A percentile compares a stretch with the other conserved stretches of the same genome.
Evolutionary conservation across 805 yeast species (phyloP).

Genomic region (Zygosaccharomyces pseudorouxii): DNA sequence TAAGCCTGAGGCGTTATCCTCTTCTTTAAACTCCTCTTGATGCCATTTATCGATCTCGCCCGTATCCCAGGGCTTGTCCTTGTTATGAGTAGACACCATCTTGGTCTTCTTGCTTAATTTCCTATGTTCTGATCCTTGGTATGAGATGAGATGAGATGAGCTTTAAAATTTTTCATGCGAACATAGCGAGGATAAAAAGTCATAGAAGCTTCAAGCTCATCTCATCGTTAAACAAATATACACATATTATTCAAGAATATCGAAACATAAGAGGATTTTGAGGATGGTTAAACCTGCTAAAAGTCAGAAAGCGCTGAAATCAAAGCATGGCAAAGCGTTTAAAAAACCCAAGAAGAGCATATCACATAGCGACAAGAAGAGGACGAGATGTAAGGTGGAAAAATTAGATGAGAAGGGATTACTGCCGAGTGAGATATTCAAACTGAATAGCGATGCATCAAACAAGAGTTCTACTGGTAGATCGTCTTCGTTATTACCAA

Average conservation of each 20-base stretch:
- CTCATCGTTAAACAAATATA: slow-evolving; percentile 6
- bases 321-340: background rate
- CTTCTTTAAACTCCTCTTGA: slow-evolving; percentile 80
- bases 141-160: slow-evolving; percentile 5
- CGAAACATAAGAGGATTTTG: slow-evolving; percentile 4
- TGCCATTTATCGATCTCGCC: slow-evolving; percentile 93
- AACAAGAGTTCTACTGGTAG: background rate
- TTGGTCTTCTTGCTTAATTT: background rate
- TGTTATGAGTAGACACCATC: slow-evolving; percentile 91
- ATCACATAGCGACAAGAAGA: slow-evolving; percentile 26
- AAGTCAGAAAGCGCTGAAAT: slow-evolving; percentile 1
- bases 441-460: background rate
- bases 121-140: background rate
- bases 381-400: slow-evolving; percentile 23
- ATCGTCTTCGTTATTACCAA: slow-evolving; percentile 17
- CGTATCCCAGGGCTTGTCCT: slow-evolving; percentile 97
- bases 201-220: background rate
- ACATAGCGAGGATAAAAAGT: background rate
- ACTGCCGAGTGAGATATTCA: slow-evolving; percentile 8
- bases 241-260: background rate
- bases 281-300: slow-evolving; percentile 10
- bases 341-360: slow-evolving; percentile 11
- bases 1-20: slow-evolving; percentile 79
- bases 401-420: slow-evolving; percentile 22
- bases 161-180: slow-evolving; percentile 10